Evolutionary conservation across 2,329 filamentous ascomycete species (phyloP), one percentile per base, ranked within the genome.

Genomic region (Triangularia setosa): DNA sequence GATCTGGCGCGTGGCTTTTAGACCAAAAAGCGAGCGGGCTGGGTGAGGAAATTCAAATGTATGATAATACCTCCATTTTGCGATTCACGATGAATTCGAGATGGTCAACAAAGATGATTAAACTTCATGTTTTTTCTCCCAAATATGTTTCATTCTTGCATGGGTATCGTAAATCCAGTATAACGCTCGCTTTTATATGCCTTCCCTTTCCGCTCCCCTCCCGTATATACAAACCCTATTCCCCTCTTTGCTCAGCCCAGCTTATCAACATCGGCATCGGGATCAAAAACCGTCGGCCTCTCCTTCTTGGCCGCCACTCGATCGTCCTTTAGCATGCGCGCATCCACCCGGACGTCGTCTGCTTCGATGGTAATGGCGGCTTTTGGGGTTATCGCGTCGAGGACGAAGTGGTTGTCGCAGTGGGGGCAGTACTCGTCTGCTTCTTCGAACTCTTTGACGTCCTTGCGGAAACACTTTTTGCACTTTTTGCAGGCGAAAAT

Each of bases 351-450:
- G 2, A 89, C 88, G 79, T 99, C 96, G 68, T 96, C 94, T 66
- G 94, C 91, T 80, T 99, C 95, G 60, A 99, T 85, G 69, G 93
- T 87, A 60, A 99, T 79, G 35, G 90, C 85, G 9, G 93, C 86
- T 78, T 96, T 91, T 23, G 95, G 92, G 4, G 90, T 91, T 71
- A 90, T 79, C 60, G 95, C 96, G 4, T 98, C 93, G 68, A 99
- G 83, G 44, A 99, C 90, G 75, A 93, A 99, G 79, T 99, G 96
- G 80, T 99, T 99, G 76, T 99, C 95, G 82, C 95, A 99, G 80
- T 97, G 92, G 23, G 95, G 96, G 82, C 95, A 99, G 83, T 96
- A 99, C 77, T 99, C 96, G 80, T 99, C 95, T 75, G 91, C 90
- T 72, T 99, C 95, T 71, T 99, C 95, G 72, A 97, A 97, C 76